These are phyloP conservation scores for Aspergillus oerlinghausenensis DNA, from an alignment of 2,329 filamentous ascomycete genomes.

Conservation along the genomic window DNA sequence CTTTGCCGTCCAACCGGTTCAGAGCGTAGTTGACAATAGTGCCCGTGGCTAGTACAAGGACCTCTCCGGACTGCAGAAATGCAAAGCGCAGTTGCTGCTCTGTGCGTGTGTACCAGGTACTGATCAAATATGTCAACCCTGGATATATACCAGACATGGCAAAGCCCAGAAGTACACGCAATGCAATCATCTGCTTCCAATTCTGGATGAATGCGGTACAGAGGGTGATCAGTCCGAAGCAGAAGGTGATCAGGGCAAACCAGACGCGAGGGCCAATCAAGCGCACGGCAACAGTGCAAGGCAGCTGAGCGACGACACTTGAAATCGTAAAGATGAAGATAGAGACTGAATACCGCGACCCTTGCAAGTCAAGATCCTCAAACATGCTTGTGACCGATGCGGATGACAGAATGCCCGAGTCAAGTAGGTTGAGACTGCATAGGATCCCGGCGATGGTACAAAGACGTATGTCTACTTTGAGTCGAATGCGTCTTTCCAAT, in stretches of 20 bases:
- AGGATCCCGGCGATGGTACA: constrained; percentile 69
- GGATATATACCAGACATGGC: constrained; percentile 50
- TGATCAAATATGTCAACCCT: constrained; percentile 44
- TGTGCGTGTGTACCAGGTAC: constrained; percentile 58
- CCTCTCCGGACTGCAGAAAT: constrained; percentile 60
- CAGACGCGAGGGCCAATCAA: constrained; percentile 60
- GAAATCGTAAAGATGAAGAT: constrained; percentile 71
- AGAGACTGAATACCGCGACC: constrained; percentile 63
- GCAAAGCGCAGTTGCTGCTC: constrained; percentile 65
- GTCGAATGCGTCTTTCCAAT: constrained; percentile 48
- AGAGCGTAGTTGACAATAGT: constrained; percentile 65
- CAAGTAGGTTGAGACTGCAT: constrained; percentile 64
- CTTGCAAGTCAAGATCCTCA: constrained; percentile 58
- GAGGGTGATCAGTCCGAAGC: constrained; percentile 62
- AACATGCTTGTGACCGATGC: constrained; percentile 67
- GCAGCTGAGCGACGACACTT: constrained; percentile 64
- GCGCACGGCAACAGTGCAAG: constrained; percentile 62
- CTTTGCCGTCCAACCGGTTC: constrained; percentile 57
- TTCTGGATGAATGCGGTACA: constrained; percentile 64
- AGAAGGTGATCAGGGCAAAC: constrained; percentile 57
- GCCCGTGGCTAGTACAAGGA: constrained; percentile 61
- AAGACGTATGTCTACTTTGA: constrained; percentile 63
- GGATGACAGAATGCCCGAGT: constrained; percentile 65
- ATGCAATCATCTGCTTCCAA: constrained; percentile 66
- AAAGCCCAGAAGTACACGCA: constrained; percentile 62